phyloP scores from a whole-genome alignment of 2,329 filamentous ascomycete species.

The Incumbomyces delicatus region DNA sequence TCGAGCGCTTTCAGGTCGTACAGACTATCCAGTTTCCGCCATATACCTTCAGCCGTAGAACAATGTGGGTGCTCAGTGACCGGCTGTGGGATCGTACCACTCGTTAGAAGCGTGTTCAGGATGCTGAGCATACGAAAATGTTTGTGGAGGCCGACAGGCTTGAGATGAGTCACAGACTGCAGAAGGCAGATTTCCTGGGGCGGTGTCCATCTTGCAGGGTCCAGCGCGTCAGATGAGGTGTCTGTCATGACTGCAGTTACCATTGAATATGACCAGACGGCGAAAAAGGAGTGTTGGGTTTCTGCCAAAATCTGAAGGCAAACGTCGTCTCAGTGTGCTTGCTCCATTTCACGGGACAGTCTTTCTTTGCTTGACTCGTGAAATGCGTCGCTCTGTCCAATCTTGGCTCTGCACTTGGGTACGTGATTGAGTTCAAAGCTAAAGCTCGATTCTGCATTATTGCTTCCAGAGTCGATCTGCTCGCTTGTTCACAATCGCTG shows the following conservation, averaged over 20 bases:
- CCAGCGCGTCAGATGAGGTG: background rate
- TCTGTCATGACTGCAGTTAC: background rate
- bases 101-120: conserved; percentile 66
- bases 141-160: conserved; percentile 93
- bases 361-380: no score
- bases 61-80: conserved; percentile 53
- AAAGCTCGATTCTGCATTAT: no score
- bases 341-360: no score
- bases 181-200: conserved; percentile 89
- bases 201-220: conserved; percentile 65
- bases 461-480: no score
- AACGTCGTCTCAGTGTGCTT: no score
- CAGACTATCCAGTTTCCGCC: conserved; percentile 71
- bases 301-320: no score
- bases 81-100: conserved; percentile 57
- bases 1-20: conserved; percentile 83
- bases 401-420: no score
- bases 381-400: no score
- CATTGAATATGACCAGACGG: background rate
- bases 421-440: no score
- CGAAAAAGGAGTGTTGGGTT: no score
- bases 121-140: conserved; percentile 88
- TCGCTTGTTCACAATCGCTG: no score
- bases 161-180: conserved; percentile 88
- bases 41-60: conserved; percentile 75